Conservation (phyloP, 2,329 filamentous ascomycete genomes). For the Fusarium odoratissimum region DNA sequence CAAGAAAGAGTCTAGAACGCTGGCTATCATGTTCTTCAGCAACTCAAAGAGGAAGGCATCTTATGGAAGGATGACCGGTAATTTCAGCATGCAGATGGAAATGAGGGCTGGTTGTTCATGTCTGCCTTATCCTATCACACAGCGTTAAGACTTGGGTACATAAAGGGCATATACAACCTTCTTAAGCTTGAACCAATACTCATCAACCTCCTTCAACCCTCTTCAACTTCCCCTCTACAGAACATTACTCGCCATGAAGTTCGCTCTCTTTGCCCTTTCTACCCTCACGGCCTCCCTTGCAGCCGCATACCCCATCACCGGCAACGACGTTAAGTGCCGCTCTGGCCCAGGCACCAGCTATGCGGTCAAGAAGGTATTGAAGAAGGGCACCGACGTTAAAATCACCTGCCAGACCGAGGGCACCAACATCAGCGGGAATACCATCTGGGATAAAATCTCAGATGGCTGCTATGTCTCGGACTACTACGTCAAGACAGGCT, state of each 20-base stretch:
- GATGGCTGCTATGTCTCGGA: background rate
- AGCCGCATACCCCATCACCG: background rate
- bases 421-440: background rate
- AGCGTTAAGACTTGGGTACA: background rate
- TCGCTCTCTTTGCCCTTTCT: background rate
- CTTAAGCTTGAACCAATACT: background rate
- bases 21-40: background rate
- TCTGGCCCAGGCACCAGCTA: background rate
- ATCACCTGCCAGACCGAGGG: background rate
- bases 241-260: background rate
- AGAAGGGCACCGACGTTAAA: background rate
- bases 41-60: background rate
- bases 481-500: background rate
- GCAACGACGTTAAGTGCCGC: background rate
- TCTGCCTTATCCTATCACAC: background rate
- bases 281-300: background rate
- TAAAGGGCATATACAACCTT: background rate
- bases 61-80: background rate
- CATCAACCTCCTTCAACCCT: background rate
- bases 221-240: background rate
- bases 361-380: background rate
- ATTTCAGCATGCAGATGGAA: background rate
- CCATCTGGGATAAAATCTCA: background rate
- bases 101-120: background rate
- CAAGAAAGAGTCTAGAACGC: background rate